Evolutionary conservation across 140 eudicot species (phyloP), one percentile per base, ranked within the genome.

Genomic region (Stevia rebaudiana): DNA sequence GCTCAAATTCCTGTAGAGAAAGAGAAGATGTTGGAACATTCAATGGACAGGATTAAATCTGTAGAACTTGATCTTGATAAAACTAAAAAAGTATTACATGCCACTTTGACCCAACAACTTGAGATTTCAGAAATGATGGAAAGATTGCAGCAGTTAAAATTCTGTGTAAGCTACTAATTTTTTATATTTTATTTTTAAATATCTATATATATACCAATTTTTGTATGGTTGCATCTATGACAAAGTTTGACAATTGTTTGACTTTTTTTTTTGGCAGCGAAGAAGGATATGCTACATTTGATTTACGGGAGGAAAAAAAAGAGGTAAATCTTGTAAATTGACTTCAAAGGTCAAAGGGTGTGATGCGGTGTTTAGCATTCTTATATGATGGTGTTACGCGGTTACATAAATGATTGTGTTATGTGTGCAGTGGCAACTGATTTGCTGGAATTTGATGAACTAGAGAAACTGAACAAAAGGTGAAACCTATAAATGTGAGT

Each of bases 1-100:
- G 76, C 86, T 59, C 81, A 65, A 70, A 72, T 89, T 71, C 87
- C 97, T 15, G 17, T 33, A 74, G 95, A 81, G 71, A 89, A 89
- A 73, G 95, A 81, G 56, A 86, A 76, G 68, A 80, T 89, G 79
- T 81, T 89, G 63, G 81, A 76, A 56, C 80, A 67, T 36, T 86
- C 97, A 15, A 53, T 89, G 79, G 89, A 89, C 51, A 86, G 95
- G 89, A 86, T 89, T 63, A 89, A 81, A 77, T 83, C 85, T 21
- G 86, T 83, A 18, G 97, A 89, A 79, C 66, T 67, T 67, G 97
- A 89, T 79, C 97, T 89, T 24, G 86, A 85, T 52, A 83, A 83
- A 71, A 89, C 97, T 17, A 89, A 89, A 73, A 81, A 73, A 80
- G 95, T 83, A 41, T 28, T 89, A 50, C 88, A 89, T 66, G 86